These are phyloP conservation scores for Talaromyces rugulosus DNA, from an alignment of 2,329 filamentous ascomycete species.

Conservation along the genomic window DNA sequence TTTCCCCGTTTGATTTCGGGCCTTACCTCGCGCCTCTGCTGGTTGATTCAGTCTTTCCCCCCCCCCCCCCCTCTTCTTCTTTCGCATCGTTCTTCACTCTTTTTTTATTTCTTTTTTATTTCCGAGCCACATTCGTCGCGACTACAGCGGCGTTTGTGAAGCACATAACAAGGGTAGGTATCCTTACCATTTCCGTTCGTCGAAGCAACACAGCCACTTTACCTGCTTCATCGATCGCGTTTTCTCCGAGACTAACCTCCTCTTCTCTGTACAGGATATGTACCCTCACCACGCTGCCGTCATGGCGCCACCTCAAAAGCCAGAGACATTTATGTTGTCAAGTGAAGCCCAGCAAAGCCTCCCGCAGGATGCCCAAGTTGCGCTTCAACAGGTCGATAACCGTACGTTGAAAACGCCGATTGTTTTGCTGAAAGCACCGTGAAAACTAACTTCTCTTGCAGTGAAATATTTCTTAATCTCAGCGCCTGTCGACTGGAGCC, in stretches of 20 bases:
- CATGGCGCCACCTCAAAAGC: conserved; percentile 91
- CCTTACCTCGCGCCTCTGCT: not conserved
- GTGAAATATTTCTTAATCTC: conserved; percentile 99
- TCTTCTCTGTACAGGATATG: conserved; percentile 47
- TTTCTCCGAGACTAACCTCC: not conserved
- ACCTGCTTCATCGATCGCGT: not conserved
- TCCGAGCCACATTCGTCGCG: not conserved
- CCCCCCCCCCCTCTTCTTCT: not conserved
- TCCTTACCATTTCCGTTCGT: not conserved
- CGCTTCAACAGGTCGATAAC: conserved; percentile 97
- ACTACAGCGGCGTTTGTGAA: conserved; percentile 2
- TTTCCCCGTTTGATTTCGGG: not conserved
- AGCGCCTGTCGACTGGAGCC: conserved; percentile 94
- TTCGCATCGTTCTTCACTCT: not conserved
- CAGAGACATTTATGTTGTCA: conserved; percentile 98
- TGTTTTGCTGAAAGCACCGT: not conserved
- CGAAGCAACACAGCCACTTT: not conserved
- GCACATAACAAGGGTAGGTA: not conserved
- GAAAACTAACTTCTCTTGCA: conserved; percentile 36
- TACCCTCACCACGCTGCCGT: conserved; percentile 73
- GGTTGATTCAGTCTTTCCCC: not conserved
- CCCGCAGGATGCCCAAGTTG: conserved; percentile 93
- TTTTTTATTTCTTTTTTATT: not conserved
- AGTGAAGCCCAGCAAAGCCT: conserved; percentile 94
- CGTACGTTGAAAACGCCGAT: conserved; percentile 54